Percentiles rank a stretch among this genome's conserved stretches.
phyloP scores from a whole-genome alignment of 495 filamentous ascomycete genomes.

The Penicillium atrosanguineum region DNA sequence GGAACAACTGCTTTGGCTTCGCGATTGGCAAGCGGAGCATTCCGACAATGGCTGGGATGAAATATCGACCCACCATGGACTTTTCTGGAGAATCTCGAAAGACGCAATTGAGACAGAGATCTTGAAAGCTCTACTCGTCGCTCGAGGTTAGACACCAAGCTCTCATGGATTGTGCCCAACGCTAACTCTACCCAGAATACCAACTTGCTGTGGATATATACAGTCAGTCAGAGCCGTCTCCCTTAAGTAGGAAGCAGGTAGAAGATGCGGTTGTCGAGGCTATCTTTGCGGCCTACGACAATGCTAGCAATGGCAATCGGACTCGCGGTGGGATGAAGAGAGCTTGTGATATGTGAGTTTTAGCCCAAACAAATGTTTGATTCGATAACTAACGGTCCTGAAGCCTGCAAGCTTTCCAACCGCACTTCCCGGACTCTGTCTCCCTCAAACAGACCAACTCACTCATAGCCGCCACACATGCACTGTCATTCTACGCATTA shows the following conservation, averaged over 20 bases:
- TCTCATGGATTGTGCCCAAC: neutral
- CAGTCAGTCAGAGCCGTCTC: slow-evolving; percentile 41
- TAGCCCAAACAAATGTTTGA: neutral
- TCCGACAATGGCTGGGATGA: slow-evolving; percentile 25
- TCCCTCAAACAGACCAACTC: slow-evolving; percentile 58
- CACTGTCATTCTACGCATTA: slow-evolving; percentile 82
- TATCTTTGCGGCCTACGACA: slow-evolving; percentile 77
- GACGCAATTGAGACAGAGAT: slow-evolving; percentile 70
- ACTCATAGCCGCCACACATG: slow-evolving; percentile 82
- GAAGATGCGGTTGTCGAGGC: slow-evolving; percentile 64
- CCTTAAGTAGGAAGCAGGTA: slow-evolving; percentile 52
- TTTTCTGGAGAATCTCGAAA: slow-evolving; percentile 66
- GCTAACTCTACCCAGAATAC: slow-evolving; percentile 53
- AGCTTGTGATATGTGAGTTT: slow-evolving; percentile 74
- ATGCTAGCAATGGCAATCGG: slow-evolving; percentile 84
- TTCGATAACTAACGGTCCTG: slow-evolving; percentile 8
- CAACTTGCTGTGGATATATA: slow-evolving; percentile 69
- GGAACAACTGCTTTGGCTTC: slow-evolving; percentile 75
- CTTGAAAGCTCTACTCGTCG: slow-evolving; percentile 69
- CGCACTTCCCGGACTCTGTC: slow-evolving; percentile 56
- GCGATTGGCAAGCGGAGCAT: slow-evolving; percentile 65
- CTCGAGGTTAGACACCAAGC: slow-evolving; percentile 52
- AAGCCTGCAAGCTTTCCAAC: slow-evolving; percentile 68
- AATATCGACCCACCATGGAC: slow-evolving; percentile 47
- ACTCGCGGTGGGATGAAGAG: slow-evolving; percentile 79